Evolutionary conservation across 257 asterid genomes (phyloP).

Genomic region (Cruciata laevipes): DNA sequence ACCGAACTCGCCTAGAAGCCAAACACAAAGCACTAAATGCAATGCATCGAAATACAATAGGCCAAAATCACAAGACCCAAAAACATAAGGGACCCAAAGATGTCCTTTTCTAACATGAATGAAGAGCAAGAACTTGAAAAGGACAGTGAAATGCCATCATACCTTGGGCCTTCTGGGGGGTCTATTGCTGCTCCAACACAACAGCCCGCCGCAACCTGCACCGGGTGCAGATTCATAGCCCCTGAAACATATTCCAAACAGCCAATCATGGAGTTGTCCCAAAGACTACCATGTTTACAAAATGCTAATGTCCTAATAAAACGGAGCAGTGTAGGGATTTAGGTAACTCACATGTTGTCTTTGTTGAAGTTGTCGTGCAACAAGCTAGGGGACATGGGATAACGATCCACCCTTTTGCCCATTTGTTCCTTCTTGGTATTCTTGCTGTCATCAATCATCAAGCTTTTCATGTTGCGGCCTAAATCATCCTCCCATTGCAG

Average conservation of each 20-base stretch:
- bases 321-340: conserved; percentile 7
- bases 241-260: conserved; percentile 32
- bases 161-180: conserved; percentile 50
- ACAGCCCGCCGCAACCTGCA: conserved; percentile 70
- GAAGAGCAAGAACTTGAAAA: neutral
- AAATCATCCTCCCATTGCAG: conserved; percentile 74
- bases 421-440: conserved; percentile 37
- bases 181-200: conserved; percentile 75
- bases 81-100: neutral
- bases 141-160: neutral
- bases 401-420: conserved; percentile 36
- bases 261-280: neutral
- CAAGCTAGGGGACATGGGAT: conserved; percentile 81
- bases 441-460: conserved; percentile 43
- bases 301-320: neutral
- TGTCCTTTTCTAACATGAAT: neutral
- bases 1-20: neutral
- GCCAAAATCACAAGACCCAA: neutral
- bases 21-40: neutral
- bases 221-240: conserved; percentile 89
- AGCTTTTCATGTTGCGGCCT: conserved; percentile 49
- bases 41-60: neutral
- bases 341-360: conserved; percentile 61
- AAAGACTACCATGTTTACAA: neutral
- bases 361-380: conserved; percentile 65